These are phyloP conservation scores for Aspergillus unguis DNA, from an alignment of 2,329 filamentous ascomycete genomes.

Conservation along the genomic window DNA sequence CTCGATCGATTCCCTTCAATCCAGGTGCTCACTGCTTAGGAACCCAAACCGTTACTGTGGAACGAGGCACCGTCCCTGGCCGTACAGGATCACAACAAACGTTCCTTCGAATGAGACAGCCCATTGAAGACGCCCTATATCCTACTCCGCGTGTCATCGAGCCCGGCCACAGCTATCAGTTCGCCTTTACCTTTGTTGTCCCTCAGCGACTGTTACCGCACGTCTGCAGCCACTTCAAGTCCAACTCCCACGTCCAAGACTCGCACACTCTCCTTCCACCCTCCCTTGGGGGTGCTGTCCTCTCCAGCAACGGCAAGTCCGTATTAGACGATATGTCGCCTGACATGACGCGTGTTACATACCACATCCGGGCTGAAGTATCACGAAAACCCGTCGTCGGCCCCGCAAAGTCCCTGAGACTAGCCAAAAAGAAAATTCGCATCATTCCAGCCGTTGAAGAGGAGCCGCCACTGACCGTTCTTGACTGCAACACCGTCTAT, in stretches of 20 bases:
- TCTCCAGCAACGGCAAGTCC: conserved; percentile 49
- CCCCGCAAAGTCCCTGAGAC: conserved; percentile 44
- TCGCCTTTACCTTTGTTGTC: conserved; percentile 63
- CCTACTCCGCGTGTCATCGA: conserved; percentile 55
- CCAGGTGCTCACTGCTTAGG: conserved; percentile 37
- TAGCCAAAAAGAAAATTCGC: conserved; percentile 55
- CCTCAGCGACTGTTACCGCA: conserved; percentile 59
- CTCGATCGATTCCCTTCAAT: not conserved
- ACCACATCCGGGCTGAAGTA: conserved; percentile 52
- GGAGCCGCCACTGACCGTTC: conserved; percentile 55
- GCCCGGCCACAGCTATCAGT: conserved; percentile 54
- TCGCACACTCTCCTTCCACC: conserved; percentile 60
- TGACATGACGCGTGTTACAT: conserved; percentile 60
- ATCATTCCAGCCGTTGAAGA: conserved; percentile 59
- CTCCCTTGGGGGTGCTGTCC: conserved; percentile 57
- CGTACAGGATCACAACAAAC: conserved; percentile 56
- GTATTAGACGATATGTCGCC: conserved; percentile 61
- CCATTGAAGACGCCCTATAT: conserved; percentile 52
- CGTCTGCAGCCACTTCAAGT: conserved; percentile 54
- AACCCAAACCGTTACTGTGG: conserved; percentile 51
- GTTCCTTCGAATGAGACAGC: conserved; percentile 62
- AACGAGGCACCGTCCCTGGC: conserved; percentile 53
- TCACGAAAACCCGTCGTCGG: conserved; percentile 12
- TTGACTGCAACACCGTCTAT: conserved; percentile 49
- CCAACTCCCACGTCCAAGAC: conserved; percentile 51